Percentiles rank a stretch among this genome's conserved stretches.
These are phyloP conservation scores for Apophysomyces variabilis DNA, from an alignment of 371 early-diverging fungal species.

Conservation along the genomic window DNA sequence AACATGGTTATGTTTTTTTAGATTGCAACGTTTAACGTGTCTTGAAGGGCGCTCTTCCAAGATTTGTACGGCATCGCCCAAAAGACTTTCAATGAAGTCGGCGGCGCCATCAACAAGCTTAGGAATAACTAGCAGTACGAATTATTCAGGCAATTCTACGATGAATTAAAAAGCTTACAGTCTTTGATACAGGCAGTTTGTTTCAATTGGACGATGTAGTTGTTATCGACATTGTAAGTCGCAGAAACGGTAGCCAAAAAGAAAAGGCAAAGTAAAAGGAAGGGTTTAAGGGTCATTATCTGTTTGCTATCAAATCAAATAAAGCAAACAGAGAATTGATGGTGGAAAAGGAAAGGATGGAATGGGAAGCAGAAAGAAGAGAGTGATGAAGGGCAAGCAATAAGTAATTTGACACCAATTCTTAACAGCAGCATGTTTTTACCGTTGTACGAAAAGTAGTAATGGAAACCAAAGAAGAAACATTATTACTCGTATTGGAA, in stretches of 20 bases:
- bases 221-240: slow-evolving; percentile 26
- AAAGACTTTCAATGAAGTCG: slow-evolving; percentile 23
- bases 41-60: slow-evolving; percentile 13
- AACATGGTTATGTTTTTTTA: slow-evolving; percentile 23
- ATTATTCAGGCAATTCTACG: not conserved
- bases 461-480: slow-evolving; percentile 3
- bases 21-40: slow-evolving; percentile 17
- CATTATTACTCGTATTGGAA: not conserved
- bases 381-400: not conserved
- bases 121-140: slow-evolving; percentile 3
- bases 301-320: not conserved
- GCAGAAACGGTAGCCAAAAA: not conserved
- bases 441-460: not conserved
- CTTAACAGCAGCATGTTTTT: slow-evolving; percentile 2
- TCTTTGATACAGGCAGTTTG: slow-evolving; percentile 30
- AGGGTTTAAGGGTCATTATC: slow-evolving; percentile 7
- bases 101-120: slow-evolving; percentile 34
- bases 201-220: slow-evolving; percentile 40
- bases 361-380: not conserved
- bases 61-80: slow-evolving; percentile 11
- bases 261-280: not conserved
- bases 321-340: not conserved
- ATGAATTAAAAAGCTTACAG: slow-evolving; percentile 24
- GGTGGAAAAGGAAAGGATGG: not conserved
- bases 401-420: slow-evolving; percentile 1